Evolutionary conservation across 257 asterid genomes (phyloP).

Genomic region (Nicotiana paniculata): DNA sequence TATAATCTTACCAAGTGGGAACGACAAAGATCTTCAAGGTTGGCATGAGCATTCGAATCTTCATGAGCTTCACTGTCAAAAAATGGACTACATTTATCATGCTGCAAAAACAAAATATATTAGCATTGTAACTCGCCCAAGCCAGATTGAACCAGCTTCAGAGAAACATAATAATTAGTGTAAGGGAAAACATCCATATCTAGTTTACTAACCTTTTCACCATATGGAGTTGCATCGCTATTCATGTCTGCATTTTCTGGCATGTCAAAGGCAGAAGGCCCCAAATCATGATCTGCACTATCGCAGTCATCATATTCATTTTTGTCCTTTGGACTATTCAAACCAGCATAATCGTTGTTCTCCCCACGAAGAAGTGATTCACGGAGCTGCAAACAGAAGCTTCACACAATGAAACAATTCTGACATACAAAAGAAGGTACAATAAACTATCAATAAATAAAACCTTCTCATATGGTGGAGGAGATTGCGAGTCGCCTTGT

Average conservation of each 20-base stretch:
- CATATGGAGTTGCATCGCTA: slow-evolving; percentile 30
- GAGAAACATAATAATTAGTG: background rate
- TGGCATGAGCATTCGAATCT: slow-evolving; percentile 40
- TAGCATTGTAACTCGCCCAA: background rate
- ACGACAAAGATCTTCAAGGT: slow-evolving; percentile 88
- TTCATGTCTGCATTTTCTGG: slow-evolving; percentile 33
- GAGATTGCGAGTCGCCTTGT: slow-evolving; percentile 32
- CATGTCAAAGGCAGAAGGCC: slow-evolving; percentile 51
- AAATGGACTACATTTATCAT: slow-evolving; percentile 26
- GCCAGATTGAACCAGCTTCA: background rate
- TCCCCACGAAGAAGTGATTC: slow-evolving; percentile 55
- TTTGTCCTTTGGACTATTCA: slow-evolving; percentile 21
- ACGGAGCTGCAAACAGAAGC: slow-evolving; percentile 59
- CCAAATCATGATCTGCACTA: slow-evolving; percentile 57
- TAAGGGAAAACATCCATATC: background rate
- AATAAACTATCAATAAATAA: slow-evolving; percentile 8
- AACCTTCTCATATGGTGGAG: slow-evolving; percentile 70
- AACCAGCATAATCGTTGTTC: slow-evolving; percentile 29
- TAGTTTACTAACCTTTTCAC: slow-evolving; percentile 40
- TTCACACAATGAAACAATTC: slow-evolving; percentile 9
- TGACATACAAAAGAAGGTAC: background rate
- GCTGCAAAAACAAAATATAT: slow-evolving; percentile 30
- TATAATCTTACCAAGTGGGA: slow-evolving; percentile 72
- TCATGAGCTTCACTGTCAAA: slow-evolving; percentile 24
- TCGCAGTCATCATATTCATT: slow-evolving; percentile 44